Percentiles rank a stretch among this genome's conserved stretches.
These are phyloP conservation scores for Boletus huronensis DNA, from an alignment of 768 basidiomycete species.

Conservation along the genomic window DNA sequence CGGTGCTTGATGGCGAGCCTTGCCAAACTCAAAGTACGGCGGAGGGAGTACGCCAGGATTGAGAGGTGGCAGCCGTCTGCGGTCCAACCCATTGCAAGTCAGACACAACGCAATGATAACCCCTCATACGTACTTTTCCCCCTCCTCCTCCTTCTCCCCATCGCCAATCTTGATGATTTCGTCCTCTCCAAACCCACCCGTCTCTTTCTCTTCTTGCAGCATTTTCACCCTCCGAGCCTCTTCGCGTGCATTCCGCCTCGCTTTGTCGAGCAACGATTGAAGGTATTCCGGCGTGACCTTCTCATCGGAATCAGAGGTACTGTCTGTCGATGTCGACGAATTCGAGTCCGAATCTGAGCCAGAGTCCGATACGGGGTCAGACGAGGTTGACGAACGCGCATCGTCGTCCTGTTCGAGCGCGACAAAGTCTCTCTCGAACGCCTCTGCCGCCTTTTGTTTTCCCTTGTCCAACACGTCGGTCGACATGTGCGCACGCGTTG, in stretches of 20 bases:
- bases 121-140: slow-evolving; percentile 31
- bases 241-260: slow-evolving; percentile 48
- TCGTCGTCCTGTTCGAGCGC: slow-evolving; percentile 2
- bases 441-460: neutral
- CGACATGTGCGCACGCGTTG: neutral
- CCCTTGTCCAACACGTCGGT: slow-evolving; percentile 4
- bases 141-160: slow-evolving; percentile 27
- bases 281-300: slow-evolving; percentile 59
- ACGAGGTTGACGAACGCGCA: neutral
- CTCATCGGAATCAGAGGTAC: slow-evolving; percentile 33
- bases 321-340: slow-evolving; percentile 35
- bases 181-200: slow-evolving; percentile 43
- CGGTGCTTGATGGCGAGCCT: slow-evolving; percentile 41
- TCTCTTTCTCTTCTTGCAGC: slow-evolving; percentile 23
- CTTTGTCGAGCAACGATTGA: slow-evolving; percentile 59
- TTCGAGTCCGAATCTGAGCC: slow-evolving; percentile 24
- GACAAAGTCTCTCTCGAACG: neutral
- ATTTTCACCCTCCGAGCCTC: slow-evolving; percentile 23
- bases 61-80: slow-evolving; percentile 58
- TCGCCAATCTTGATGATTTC: slow-evolving; percentile 49
- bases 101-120: neutral
- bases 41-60: slow-evolving; percentile 62
- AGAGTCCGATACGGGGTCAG: neutral
- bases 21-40: slow-evolving; percentile 59
- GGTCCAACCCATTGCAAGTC: neutral